phyloP scores from a whole-genome alignment of 192 early-diverging fungal species.

The Podila minutissima region DNA sequence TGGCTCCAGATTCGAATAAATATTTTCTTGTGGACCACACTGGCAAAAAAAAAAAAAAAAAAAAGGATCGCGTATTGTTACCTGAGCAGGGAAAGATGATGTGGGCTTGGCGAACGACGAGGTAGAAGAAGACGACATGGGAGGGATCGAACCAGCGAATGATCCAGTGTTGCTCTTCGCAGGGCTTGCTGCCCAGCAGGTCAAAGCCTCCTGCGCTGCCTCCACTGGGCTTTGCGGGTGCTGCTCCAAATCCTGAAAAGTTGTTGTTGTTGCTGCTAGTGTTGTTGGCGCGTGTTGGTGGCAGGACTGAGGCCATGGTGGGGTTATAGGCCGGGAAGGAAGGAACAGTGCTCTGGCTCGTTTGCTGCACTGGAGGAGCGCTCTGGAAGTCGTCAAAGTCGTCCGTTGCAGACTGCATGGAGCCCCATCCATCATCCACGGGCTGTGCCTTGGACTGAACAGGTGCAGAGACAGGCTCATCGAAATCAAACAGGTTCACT shows the following conservation, averaged over 20 bases:
- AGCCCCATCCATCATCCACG: constrained; percentile 29
- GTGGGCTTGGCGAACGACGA: constrained; percentile 8
- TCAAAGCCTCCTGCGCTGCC: constrained; percentile 12
- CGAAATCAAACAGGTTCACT: constrained; percentile 79
- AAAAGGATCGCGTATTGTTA: constrained; percentile 1
- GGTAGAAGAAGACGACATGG: constrained; percentile 15
- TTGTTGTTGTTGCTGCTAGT: constrained; percentile 21
- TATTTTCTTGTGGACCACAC: not conserved
- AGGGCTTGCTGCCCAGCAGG: constrained; percentile 35
- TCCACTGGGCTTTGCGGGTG: constrained; percentile 12
- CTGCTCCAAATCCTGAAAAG: constrained; percentile 7
- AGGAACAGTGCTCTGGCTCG: constrained; percentile 24
- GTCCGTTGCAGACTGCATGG: constrained; percentile 50
- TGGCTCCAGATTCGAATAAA: constrained; percentile 1
- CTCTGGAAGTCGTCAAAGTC: constrained; percentile 79
- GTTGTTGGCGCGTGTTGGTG: constrained; percentile 25
- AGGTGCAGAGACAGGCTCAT: constrained; percentile 49
- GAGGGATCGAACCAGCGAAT: constrained; percentile 28
- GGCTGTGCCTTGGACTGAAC: constrained; percentile 16
- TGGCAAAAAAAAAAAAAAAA: not conserved
- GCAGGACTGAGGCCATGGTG: constrained; percentile 30
- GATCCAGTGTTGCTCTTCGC: constrained; percentile 19
- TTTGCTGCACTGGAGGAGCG: constrained; percentile 49
- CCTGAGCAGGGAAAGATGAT: constrained; percentile 16
- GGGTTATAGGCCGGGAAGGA: constrained; percentile 28